These are phyloP conservation scores for Cutaneotrichosporon daszewskae DNA, from an alignment of 1,284 basidiomycete species.

Conservation along the genomic window DNA sequence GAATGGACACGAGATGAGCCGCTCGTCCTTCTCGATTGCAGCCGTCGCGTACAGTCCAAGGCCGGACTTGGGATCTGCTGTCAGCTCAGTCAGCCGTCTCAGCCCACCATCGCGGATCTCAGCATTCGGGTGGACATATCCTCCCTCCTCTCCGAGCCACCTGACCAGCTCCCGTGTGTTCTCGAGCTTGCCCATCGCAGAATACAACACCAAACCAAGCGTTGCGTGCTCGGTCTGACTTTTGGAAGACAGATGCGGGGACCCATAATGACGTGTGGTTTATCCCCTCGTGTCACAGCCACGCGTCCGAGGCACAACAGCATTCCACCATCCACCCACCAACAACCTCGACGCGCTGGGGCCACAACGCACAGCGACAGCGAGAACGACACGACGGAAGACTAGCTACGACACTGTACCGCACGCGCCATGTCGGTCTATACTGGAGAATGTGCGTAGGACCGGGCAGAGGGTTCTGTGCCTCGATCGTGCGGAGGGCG, in stretches of 20 bases:
- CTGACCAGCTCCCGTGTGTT: constrained; percentile 5
- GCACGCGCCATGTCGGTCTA: constrained; percentile 41
- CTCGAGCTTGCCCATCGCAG: constrained; percentile 9
- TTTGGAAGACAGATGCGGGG: too few species aligned
- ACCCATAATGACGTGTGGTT: too few species aligned
- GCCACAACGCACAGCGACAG: neutral
- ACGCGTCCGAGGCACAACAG: too few species aligned
- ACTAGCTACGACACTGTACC: too few species aligned
- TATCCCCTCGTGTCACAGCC: too few species aligned
- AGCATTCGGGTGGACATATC: constrained; percentile 11
- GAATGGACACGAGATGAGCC: constrained; percentile 69
- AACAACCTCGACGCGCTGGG: neutral
- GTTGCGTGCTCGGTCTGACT: too few species aligned
- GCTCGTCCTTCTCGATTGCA: constrained; percentile 53
- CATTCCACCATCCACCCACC: neutral
- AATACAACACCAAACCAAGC: too few species aligned
- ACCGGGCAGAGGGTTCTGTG: neutral
- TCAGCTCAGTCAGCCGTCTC: constrained; percentile 10
- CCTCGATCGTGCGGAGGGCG: neutral
- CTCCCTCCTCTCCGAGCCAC: constrained; percentile 7
- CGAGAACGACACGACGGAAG: constrained; percentile 3
- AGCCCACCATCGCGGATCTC: constrained; percentile 41
- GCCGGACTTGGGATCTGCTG: constrained; percentile 51
- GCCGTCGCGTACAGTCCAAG: constrained; percentile 55
- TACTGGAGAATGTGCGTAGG: constrained; percentile 38